Evolutionary conservation across 208 protist species (phyloP).

Genomic region (Crithidia fasciculata): DNA sequence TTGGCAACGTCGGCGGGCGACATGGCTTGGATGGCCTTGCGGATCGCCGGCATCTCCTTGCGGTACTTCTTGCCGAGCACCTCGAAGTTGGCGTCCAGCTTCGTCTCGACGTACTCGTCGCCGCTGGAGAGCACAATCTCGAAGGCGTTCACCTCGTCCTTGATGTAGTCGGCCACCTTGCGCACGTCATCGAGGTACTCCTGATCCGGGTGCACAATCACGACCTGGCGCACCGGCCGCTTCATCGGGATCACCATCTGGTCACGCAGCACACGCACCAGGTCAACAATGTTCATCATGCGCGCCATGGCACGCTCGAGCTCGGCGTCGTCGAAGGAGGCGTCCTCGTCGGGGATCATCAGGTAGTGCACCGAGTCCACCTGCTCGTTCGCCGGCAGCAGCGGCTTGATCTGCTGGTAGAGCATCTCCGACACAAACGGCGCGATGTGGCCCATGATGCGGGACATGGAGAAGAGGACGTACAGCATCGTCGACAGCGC

Average conservation of each 20-base stretch:
- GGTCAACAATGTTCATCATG: slow-evolving; percentile 93
- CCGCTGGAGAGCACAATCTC: slow-evolving; percentile 75
- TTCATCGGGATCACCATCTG: slow-evolving; percentile 92
- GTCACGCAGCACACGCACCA: slow-evolving; percentile 95
- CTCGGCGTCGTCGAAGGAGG: slow-evolving; percentile 59
- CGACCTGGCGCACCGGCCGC: slow-evolving; percentile 89
- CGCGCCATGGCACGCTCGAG: slow-evolving; percentile 86
- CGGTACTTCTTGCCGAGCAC: slow-evolving; percentile 87
- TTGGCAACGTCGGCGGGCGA: slow-evolving; percentile 46
- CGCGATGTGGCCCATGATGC: slow-evolving; percentile 98
- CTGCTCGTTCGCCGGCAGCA: slow-evolving; percentile 84
- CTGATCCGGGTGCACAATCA: slow-evolving; percentile 86
- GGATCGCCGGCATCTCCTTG: slow-evolving; percentile 81
- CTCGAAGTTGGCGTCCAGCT: slow-evolving; percentile 91
- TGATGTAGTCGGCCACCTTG: slow-evolving; percentile 88
- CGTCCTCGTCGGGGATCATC: slow-evolving; percentile 90
- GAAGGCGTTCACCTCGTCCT: slow-evolving; percentile 93
- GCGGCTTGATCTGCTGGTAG: slow-evolving; percentile 96
- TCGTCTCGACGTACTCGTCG: slow-evolving; percentile 84
- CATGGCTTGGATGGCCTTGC: slow-evolving; percentile 84
- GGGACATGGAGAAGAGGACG: slow-evolving; percentile 91
- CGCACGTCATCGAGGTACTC: slow-evolving; percentile 80
- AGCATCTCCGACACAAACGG: slow-evolving; percentile 99
- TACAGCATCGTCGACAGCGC: slow-evolving; percentile 92
- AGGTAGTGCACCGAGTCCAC: slow-evolving; percentile 94